These are phyloP conservation scores for Arthrobotrys entomopaga DNA, from an alignment of 2,329 filamentous ascomycete genomes.

Conservation along the genomic window DNA sequence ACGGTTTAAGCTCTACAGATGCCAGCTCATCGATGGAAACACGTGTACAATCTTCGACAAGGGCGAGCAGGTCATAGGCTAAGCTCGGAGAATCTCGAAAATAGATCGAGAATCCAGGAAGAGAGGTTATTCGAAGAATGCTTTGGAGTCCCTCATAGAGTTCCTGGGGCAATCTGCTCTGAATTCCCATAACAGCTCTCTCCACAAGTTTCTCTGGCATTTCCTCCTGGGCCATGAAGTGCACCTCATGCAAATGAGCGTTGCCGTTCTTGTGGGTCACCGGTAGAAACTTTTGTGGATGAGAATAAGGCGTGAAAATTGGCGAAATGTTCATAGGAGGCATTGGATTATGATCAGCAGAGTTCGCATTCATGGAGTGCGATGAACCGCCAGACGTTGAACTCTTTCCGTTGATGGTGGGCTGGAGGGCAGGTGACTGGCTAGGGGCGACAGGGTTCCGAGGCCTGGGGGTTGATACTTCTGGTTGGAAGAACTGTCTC, in stretches of 20 bases:
- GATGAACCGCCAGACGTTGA: constrained; percentile 15
- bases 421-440: constrained; percentile 58
- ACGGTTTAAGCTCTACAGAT: background rate
- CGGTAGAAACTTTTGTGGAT: constrained; percentile 25
- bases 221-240: no score
- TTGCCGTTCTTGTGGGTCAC: background rate
- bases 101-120: background rate
- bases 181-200: constrained; percentile 29
- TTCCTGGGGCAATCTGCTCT: constrained; percentile 15
- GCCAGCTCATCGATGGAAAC: background rate
- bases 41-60: constrained; percentile 14
- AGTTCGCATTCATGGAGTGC: constrained; percentile 55
- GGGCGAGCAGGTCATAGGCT: constrained; percentile 8
- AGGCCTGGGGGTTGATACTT: constrained; percentile 66
- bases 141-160: constrained; percentile 13
- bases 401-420: constrained; percentile 27
- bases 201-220: background rate
- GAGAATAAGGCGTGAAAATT: constrained; percentile 57
- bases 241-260: no score
- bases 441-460: constrained; percentile 54
- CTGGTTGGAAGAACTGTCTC: constrained; percentile 84
- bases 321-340: constrained; percentile 57
- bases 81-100: constrained; percentile 17
- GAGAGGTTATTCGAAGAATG: constrained; percentile 16
- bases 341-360: constrained; percentile 47